Evolutionary conservation across 2,329 filamentous ascomycete species (phyloP), one percentile per base, ranked within the genome.

Genomic region (Diplodia intermedia): DNA sequence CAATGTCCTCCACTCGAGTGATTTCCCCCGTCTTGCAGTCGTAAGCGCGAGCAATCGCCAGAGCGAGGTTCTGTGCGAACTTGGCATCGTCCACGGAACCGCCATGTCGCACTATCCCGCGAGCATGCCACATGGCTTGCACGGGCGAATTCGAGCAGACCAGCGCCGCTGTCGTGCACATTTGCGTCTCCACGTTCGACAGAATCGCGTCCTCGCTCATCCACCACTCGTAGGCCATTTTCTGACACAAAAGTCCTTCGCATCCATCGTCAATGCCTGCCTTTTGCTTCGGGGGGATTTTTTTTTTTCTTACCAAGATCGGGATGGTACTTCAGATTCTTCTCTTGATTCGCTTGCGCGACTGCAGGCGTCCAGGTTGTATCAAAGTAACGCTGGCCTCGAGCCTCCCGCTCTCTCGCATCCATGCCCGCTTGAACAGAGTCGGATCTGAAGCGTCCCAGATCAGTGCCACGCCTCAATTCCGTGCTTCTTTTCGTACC

Each of bases 221-320:
- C 54, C 57, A 61, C 57, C 57, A 61, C 26, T 61, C 57, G 23
- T 61, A 61, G 8, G 31, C 14, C 40, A 61, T 31, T 26, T 47
- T 12, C 40, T 61, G 57, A 3, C 14, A 20, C 14, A 61, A 43
- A 9, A 60, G 55, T n/a, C 15, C 57, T 49, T 61, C n/a, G 1
- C 12, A 49, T 4, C 9, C 2, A 18, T 20, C 9, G 29, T 29
- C 15, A 43, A 49, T 14, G 20, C 18, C 20, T 4, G 12, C 6
- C 14, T 43, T 9, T 18, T 2, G 14, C 9, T 1, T 4, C 15
- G 57, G 14, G 3, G 20, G 0, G 6, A 20, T 5, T 3, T n/a
- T 26, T 26, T 5, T 3, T n/a, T 26, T 26, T 26, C 57, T 20
- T 61, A 61, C 57, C 9, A 8, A 61, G 26, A n/a, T 61, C 57